phyloP scores from a whole-genome alignment of 805 yeast genomes.

The Wickerhamiella kurtzmanii region DNA sequence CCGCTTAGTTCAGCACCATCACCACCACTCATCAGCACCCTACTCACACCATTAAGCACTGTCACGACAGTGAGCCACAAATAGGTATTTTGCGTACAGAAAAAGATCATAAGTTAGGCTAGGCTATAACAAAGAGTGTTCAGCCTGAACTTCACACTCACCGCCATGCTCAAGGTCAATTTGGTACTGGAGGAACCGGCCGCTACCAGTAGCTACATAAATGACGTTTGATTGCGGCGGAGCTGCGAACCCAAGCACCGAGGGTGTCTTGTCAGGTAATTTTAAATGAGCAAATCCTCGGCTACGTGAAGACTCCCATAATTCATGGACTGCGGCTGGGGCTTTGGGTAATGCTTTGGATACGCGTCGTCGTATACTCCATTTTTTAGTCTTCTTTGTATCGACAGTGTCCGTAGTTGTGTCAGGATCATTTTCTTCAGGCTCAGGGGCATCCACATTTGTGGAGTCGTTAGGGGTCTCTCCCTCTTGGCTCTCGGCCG shows the following conservation, averaged over 20 bases:
- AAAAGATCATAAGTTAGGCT: background rate
- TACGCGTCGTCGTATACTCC: conserved; percentile 6
- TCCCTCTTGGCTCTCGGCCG: background rate
- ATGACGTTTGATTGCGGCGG: conserved; percentile 20
- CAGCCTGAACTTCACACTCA: conserved; percentile 69
- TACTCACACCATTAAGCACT: too few relatives aligned
- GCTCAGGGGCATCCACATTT: too few relatives aligned
- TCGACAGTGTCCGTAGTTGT: too few relatives aligned
- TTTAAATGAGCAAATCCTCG: conserved; percentile 86
- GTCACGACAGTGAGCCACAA: too few relatives aligned
- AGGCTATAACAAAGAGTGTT: conserved; percentile 25
- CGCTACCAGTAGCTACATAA: conserved; percentile 63
- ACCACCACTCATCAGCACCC: too few relatives aligned
- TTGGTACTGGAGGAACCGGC: conserved; percentile 66
- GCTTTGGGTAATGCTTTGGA: conserved; percentile 31
- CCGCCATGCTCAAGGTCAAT: conserved; percentile 85
- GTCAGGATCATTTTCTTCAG: too few relatives aligned
- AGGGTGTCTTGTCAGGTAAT: conserved; percentile 34
- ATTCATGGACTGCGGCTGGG: conserved; percentile 66
- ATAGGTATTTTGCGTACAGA: too few relatives aligned
- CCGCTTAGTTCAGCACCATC: too few relatives aligned
- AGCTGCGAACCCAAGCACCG: conserved; percentile 28
- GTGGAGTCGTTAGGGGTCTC: too few relatives aligned
- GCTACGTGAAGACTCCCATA: conserved; percentile 57
- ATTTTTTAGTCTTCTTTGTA: too few relatives aligned